Conservation (phyloP, 2,329 filamentous ascomycete species). For the Penicillium sp. region DNA sequence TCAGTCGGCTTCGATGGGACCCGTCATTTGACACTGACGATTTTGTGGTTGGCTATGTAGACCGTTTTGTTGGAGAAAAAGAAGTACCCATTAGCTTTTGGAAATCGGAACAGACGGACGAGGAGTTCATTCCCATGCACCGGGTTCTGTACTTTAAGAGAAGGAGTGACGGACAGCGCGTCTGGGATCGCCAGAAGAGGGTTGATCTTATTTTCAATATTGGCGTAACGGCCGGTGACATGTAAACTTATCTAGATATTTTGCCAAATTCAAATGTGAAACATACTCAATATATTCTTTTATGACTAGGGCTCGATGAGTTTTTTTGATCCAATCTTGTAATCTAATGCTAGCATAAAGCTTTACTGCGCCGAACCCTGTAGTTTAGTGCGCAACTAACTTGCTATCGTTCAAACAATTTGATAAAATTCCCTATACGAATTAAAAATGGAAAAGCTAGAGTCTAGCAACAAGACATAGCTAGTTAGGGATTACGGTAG, state of each 20-base stretch:
- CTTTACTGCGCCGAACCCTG: too few relatives aligned
- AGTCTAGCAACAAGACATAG: too few relatives aligned
- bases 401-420: too few relatives aligned
- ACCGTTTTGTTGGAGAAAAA: constrained; percentile 49
- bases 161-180: constrained; percentile 33
- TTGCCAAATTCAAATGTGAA: not conserved
- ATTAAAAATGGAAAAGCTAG: too few relatives aligned
- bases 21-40: constrained; percentile 39
- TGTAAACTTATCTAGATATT: not conserved
- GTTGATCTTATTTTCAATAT: constrained; percentile 48
- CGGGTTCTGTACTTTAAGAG: constrained; percentile 50
- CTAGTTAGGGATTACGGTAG: too few relatives aligned
- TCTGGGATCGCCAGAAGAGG: constrained; percentile 50
- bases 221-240: constrained; percentile 20
- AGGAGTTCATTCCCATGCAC: constrained; percentile 56
- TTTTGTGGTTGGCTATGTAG: constrained; percentile 52
- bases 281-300: too few relatives aligned
- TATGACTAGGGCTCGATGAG: too few relatives aligned
- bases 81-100: constrained; percentile 48
- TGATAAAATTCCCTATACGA: too few relatives aligned
- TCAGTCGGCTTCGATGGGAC: constrained; percentile 51
- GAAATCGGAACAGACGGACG: constrained; percentile 52
- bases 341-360: too few relatives aligned
- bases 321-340: too few relatives aligned
- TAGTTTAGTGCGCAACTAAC: too few relatives aligned